Base-by-base conservation (phyloP, 2,329 filamentous ascomycete genomes). In the Aspergillus udagawae region DNA sequence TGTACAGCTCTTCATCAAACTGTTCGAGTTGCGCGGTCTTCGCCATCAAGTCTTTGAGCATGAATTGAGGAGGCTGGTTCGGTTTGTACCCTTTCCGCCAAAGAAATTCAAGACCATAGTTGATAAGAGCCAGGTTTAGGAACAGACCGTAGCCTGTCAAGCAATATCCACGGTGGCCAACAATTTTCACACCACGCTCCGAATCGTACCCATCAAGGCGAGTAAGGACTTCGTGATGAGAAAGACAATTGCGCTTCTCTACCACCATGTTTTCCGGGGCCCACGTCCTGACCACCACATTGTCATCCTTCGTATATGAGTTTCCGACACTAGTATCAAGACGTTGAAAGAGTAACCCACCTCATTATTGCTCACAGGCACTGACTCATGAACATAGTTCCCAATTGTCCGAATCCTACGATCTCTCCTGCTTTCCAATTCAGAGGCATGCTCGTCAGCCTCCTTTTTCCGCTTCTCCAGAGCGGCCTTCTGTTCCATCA, bases 1-100 rank as follows among this genome's bases (percentile, higher is more conserved):
- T 97, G 83, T 99, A 99, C 52, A 99, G 81, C 76, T 97, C 93
- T 74, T 97, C 94, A 70, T 99, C 94, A 70, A 99, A 99, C 70
- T 97, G 90, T 65, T 94, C 92, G 27, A 99, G 86, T 77, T 99
- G 94, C 2, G 94, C 94, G 0, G 94, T 99, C 82, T 97, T 97
- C 59, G 90, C 92, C 94, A 99, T 99, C 74, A 91, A 88, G 52
- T 96, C 90, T 75, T 90, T 90, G 61, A 93, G 84, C 90, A 97
- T 96, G 81, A 99, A 95, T 71, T 91, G 92, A 1, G 92, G 92
- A 1, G 93, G 89, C 70, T 94, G 90, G 63, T 93, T 86, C 7
- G 90, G 87, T 29, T 83, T 91, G 76, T 92, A 96, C 56, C 89
- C 92, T 75, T 88, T 89, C 67, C 84, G 81, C 74, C 85, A 85